Base-by-base conservation (phyloP, 495 filamentous ascomycete species). In the Aspergillus baeticus region DNA sequence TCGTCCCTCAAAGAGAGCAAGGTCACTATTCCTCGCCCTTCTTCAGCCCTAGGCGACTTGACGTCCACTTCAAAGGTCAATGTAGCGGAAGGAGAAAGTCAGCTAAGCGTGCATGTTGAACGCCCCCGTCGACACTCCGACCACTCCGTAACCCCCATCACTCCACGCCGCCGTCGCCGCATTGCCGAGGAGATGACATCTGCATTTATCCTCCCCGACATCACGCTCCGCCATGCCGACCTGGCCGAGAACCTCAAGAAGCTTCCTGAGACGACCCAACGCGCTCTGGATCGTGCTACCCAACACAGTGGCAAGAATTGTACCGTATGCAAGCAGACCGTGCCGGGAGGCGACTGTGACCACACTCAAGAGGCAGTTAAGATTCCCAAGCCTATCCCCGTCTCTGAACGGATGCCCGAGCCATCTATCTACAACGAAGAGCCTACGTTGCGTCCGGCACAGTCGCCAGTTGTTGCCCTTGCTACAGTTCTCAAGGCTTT, bases 401-500 rank as follows among this genome's bases (percentile, higher is more conserved):
- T 89, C 38, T 87, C 88, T 0, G 81, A 88, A 45, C 84, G 87
- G 50, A 78, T 81, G 70, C 78, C 76, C 6, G 68, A 74, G 41
- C 69, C 74, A 15, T 70, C 67, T 39, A 63, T 65, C 8, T 78
- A 83, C 59, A 83, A 87, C 52, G 84, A 87, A 15, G 86, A 92
- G 38, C 84, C 83, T 7, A 95, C 90, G 1, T 66, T 94, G 54
- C 87, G 91, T 4, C 91, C 91, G 4, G 79, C 89, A 3, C 85
- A 89, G 65, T 65, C 84, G 2, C 92, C 92, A 0, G 83, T 77
- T n/a, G 58, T 86, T 20, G 91, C 92, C 10, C 81, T 97, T 20
- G 89, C 88, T 18, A 83, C 81, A 3, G 88, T 94, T 3, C 82
- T 96, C 64, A 91, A 94, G 68, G 80, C 78, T 17, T 76, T 96